A percentile compares a stretch with the other conserved stretches of the same genome.
phyloP scores from a whole-genome alignment of 2,329 filamentous ascomycete species.

The Penicillium palitans region DNA sequence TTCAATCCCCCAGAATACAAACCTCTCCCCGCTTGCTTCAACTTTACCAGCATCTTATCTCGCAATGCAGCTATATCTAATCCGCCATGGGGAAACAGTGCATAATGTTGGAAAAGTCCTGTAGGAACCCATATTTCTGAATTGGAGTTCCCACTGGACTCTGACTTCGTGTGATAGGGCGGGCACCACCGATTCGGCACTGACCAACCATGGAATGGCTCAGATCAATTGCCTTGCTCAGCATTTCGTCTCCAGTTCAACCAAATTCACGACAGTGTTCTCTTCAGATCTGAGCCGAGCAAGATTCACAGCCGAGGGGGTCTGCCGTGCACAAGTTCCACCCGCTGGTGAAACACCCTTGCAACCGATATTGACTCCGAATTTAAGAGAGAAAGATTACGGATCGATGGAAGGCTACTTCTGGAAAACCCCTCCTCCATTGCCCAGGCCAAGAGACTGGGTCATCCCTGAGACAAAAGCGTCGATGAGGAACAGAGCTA shows the following conservation, averaged over 20 bases:
- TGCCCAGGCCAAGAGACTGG: constrained; percentile 19
- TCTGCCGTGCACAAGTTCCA: constrained; percentile 23
- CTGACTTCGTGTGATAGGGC: constrained; percentile 54
- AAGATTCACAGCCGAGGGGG: constrained; percentile 47
- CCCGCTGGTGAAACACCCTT: neutral
- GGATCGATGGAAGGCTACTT: constrained; percentile 40
- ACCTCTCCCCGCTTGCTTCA: too few species aligned
- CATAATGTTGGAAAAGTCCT: constrained; percentile 81
- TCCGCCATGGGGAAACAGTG: constrained; percentile 86
- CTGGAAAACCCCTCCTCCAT: neutral
- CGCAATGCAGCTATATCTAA: constrained; percentile 67
- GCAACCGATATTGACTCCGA: constrained; percentile 18
- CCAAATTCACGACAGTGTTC: constrained; percentile 70
- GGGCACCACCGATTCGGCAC: constrained; percentile 73
- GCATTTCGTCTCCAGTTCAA: constrained; percentile 63
- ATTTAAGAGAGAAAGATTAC: constrained; percentile 44
- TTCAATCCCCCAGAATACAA: neutral
- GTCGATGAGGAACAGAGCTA: constrained; percentile 64
- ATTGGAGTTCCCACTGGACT: neutral
- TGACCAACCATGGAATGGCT: constrained; percentile 79
- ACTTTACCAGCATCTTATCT: neutral
- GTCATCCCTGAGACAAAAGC: constrained; percentile 59
- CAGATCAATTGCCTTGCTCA: constrained; percentile 72
- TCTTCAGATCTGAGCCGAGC: constrained; percentile 77
- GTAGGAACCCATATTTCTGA: constrained; percentile 47